phyloP scores from a whole-genome alignment of 2,329 filamentous ascomycete genomes.

The Berkeleyomyces rouxiae region DNA sequence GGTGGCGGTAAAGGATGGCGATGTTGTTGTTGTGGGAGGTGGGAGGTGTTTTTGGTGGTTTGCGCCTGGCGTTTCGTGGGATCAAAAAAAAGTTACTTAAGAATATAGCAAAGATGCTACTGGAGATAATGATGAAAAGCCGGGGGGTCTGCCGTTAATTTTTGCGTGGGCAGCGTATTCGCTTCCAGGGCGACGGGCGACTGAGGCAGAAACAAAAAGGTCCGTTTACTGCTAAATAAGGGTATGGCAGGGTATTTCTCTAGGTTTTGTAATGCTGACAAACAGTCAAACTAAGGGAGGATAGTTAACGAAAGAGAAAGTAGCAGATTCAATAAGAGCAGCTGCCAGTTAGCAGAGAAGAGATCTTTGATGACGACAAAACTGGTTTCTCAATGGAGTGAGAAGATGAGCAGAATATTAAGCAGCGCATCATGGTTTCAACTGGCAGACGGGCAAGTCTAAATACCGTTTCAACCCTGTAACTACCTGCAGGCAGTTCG shows the following conservation, averaged over 20 bases:
- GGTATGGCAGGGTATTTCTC: background rate
- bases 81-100: background rate
- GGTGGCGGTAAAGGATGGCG: conserved; percentile 17
- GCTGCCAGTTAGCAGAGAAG: background rate
- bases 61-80: background rate
- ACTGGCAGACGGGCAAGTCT: background rate
- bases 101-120: too few relatives aligned
- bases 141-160: too few relatives aligned
- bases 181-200: too few relatives aligned
- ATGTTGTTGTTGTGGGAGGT: background rate
- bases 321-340: background rate
- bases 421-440: background rate
- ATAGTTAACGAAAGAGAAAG: background rate
- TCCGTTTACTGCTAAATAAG: background rate
- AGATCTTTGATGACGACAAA: too few relatives aligned
- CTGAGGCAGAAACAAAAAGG: background rate
- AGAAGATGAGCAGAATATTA: background rate
- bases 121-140: too few relatives aligned
- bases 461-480: background rate
- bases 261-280: background rate
- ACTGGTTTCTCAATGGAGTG: background rate
- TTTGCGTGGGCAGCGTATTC: too few relatives aligned
- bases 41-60: background rate
- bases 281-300: background rate
- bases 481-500: background rate